A percentile compares a stretch with the other conserved stretches of the same genome.
Evolutionary conservation across 1,284 basidiomycete species (phyloP).

Genomic region (Leccinum insigne): DNA sequence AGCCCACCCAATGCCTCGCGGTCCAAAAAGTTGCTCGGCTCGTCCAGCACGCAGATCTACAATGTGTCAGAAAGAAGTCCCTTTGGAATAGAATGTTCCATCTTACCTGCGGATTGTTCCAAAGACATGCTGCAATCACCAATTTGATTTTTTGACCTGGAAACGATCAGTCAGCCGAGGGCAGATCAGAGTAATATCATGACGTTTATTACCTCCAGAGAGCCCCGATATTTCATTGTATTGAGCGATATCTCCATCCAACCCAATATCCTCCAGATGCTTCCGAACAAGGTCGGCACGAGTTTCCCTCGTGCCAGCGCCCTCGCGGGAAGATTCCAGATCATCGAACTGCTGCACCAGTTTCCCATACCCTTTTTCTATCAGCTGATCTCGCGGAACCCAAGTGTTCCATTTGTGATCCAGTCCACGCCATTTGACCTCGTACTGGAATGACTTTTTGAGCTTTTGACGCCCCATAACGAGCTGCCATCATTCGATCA

Average conservation of each 20-base stretch:
- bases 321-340: constrained; percentile 93
- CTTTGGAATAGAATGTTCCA: constrained; percentile 9
- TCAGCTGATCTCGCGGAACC: constrained; percentile 89
- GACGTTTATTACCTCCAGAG: constrained; percentile 64
- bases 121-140: constrained; percentile 92
- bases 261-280: constrained; percentile 91
- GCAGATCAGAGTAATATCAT: constrained; percentile 8
- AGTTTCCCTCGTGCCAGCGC: constrained; percentile 88
- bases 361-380: constrained; percentile 89
- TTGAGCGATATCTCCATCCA: constrained; percentile 97
- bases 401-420: constrained; percentile 95
- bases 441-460: constrained; percentile 95
- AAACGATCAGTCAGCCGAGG: constrained; percentile 29
- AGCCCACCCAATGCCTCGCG: constrained; percentile 89
- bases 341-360: constrained; percentile 96
- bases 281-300: constrained; percentile 80
- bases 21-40: constrained; percentile 98
- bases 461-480: constrained; percentile 98
- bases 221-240: constrained; percentile 95
- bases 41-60: constrained; percentile 76
- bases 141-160: constrained; percentile 96
- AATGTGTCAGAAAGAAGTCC: constrained; percentile 18
- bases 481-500: constrained; percentile 45
- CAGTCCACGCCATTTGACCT: constrained; percentile 95
- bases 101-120: constrained; percentile 88